Base-by-base conservation (phyloP, 805 yeast species). In the Martiniozyma abietophila region DNA sequence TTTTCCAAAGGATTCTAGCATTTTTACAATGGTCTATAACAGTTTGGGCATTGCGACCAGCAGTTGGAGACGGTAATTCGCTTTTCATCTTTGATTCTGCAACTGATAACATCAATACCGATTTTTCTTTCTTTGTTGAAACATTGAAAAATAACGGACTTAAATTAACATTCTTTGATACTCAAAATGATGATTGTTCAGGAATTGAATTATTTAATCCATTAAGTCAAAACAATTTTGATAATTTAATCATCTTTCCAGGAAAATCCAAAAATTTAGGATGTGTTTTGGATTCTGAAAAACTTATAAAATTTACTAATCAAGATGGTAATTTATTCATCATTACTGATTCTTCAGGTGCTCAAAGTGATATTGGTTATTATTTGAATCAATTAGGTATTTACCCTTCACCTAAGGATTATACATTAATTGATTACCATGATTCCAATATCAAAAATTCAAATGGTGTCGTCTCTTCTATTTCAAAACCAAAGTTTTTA, bases 321-420 rank as follows among this genome's bases (percentile, higher is more conserved):
- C 65, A 62, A 10, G 84, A 89, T 30, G 96, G 96, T 41, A 81
- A 86, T 52, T 53, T 92, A 7, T 49, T 92, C 12, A 71, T 77
- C 10, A 62, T 84, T 10, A 69, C 80, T 0, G 58, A 69, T 25
- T 69, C 77, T 16, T 43, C 47, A 7, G 71, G 69, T 12, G 49
- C 67, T 11, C 73, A 79, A 25, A 83, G 80, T 18, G 71, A 78
- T 14, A 58, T 80, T 22, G 73, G 84, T 40, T 61, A 69, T 3
- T 78, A 80, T 48, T 68, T 84, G 44, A 73, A 76, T 48, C 85
- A 88, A 53, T 59, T 88, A 44, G 98, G 96, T 21, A 76, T 92
- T 33, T 72, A 65, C 48, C 82, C 96, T 38, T 71, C 92, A 31
- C 94, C 95, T 39, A 80, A 74, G 51, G 78, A 74, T 32, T 76